Base-by-base conservation (phyloP, 208 protist genomes). In the Wallacemonas sp. region DNA sequence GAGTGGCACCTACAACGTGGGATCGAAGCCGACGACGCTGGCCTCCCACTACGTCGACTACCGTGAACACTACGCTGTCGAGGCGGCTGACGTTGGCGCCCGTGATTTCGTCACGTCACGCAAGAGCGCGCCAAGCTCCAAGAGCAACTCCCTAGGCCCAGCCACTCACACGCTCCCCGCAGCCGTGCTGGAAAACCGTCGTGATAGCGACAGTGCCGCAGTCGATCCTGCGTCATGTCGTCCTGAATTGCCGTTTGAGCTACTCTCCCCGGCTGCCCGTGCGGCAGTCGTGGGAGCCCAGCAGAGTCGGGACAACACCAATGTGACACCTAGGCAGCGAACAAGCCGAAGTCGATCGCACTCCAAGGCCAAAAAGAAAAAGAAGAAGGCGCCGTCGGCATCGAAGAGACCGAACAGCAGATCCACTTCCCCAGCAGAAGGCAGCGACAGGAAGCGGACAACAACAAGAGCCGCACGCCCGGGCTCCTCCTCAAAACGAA, bases 1-100 rank as follows among this genome's bases (percentile, higher is more conserved):
- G 19, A 65, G 75, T 38, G 78, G 78, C n/a, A 84, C 85, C 23
- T 95, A 95, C 76, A 95, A 95, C 65, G 70, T 91, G 4, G 89
- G 89, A 29, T 89, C 81, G 1, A 69, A 65, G 48, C 67, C 61
- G 21, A 76, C 70, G 16, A 75, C 57, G 4, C 74, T 95, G 26
- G 72, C 78, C 2, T 43, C 60, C 5, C 89, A 95, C 71, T 92
- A 92, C 52, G 64, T 90, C 0, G 72, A 56, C 39, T 76, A 90
- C 38, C 76, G 89, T n/a, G 83, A 91, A 46, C 67, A 65, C 47
- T 95, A 94, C 70, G 88, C 74, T 16, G 54, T 90, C 21, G 72
- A 74, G 19, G 76, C 70, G n/a, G 70, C 83, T 9, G 67, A 47
- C 39, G 27, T 8, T 6, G 27, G n/a, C 26, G 38, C 9, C 8